A percentile compares a stretch with the other conserved stretches of the same genome.
These are phyloP conservation scores for Alternaria sp. DNA, from an alignment of 2,329 filamentous ascomycete species.

Conservation along the genomic window DNA sequence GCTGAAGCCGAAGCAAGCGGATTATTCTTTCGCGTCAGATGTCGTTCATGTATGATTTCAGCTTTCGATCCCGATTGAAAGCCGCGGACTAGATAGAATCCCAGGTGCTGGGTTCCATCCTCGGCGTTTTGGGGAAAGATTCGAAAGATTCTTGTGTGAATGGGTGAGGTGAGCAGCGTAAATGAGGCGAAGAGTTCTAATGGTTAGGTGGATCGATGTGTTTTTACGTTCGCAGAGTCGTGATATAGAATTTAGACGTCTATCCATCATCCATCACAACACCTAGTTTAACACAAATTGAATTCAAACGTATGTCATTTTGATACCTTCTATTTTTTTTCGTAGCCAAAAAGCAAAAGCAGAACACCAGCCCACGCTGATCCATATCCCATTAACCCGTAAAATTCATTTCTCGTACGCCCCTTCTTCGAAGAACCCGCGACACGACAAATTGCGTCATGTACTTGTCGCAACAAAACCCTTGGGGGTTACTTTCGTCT, in stretches of 20 bases:
- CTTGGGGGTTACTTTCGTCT: neutral
- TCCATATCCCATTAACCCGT: neutral
- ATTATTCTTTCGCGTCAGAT: neutral
- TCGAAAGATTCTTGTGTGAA: neutral
- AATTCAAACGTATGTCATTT: neutral
- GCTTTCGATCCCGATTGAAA: neutral
- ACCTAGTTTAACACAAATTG: accelerated
- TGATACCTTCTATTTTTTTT: neutral
- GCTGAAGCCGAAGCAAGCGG: neutral
- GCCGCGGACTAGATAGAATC: neutral
- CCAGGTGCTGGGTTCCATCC: neutral
- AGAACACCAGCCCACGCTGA: neutral
- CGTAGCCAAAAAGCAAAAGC: neutral
- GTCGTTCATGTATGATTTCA: neutral
- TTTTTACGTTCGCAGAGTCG: neutral
- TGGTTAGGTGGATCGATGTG: neutral
- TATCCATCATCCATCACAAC: neutral
- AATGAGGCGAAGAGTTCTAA: neutral
- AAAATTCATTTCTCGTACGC: constrained; percentile 1
- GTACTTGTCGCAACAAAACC: neutral
- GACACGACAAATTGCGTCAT: constrained; percentile 1
- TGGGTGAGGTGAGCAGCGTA: neutral
- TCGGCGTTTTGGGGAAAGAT: neutral
- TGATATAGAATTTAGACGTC: neutral
- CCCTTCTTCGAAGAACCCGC: neutral